phyloP scores from a whole-genome alignment of 805 yeast species.

The Nakazawaea molendinolei region DNA sequence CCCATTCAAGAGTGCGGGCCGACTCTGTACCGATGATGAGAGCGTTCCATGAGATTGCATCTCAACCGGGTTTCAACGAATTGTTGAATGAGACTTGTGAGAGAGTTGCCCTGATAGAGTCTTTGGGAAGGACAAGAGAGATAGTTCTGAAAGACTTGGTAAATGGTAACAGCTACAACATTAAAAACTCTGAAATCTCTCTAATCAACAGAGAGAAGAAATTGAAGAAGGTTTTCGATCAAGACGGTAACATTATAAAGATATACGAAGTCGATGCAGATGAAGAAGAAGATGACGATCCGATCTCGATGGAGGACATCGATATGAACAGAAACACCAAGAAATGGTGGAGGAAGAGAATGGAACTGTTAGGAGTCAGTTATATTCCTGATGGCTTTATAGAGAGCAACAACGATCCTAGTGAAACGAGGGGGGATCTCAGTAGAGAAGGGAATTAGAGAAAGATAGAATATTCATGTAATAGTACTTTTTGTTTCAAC shows the following conservation, averaged over 20 bases:
- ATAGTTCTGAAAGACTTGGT: slow-evolving; percentile 63
- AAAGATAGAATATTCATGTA: too few species aligned
- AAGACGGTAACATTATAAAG: slow-evolving; percentile 10
- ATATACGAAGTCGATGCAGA: slow-evolving; percentile 15
- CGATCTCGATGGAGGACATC: slow-evolving; percentile 26
- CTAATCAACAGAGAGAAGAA: slow-evolving; percentile 6
- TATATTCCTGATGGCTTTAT: slow-evolving; percentile 6
- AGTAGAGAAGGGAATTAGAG: slow-evolving; percentile 11
- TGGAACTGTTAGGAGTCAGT: slow-evolving; percentile 21
- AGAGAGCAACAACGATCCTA: not conserved
- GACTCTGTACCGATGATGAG: slow-evolving; percentile 89
- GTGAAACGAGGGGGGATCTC: slow-evolving; percentile 5
- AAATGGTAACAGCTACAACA: slow-evolving; percentile 37
- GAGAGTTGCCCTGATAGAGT: slow-evolving; percentile 69
- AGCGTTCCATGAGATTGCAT: slow-evolving; percentile 73
- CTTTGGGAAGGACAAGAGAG: slow-evolving; percentile 73
- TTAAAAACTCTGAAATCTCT: not conserved
- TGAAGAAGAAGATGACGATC: slow-evolving; percentile 16
- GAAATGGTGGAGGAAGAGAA: slow-evolving; percentile 43
- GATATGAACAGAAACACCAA: slow-evolving; percentile 24
- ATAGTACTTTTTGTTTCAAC: too few species aligned
- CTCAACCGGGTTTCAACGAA: slow-evolving; percentile 64
- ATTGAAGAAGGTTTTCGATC: slow-evolving; percentile 13
- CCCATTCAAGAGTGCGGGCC: slow-evolving; percentile 65
- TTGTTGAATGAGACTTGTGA: slow-evolving; percentile 58